Conservation (phyloP, 768 basidiomycete genomes). For the Galerina marginata region DNA sequence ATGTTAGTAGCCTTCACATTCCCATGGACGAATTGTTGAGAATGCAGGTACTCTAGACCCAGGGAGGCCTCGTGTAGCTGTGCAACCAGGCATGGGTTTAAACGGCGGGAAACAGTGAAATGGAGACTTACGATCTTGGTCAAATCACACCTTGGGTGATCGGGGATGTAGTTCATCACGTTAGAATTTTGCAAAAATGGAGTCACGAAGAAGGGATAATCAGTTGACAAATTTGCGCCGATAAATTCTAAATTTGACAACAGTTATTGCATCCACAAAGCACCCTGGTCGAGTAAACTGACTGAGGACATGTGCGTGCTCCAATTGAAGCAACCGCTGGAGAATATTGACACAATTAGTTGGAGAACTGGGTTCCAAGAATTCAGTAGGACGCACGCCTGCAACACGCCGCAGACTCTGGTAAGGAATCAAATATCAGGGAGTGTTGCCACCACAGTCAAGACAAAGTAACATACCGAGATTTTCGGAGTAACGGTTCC, state of each 20-base stretch:
- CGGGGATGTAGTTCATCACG: constrained; percentile 15
- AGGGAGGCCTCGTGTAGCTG: background rate
- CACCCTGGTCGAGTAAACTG: background rate
- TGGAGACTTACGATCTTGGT: background rate
- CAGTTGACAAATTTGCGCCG: constrained; percentile 23
- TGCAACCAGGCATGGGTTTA: background rate
- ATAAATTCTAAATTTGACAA: constrained; percentile 13
- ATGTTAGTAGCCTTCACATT: constrained; percentile 19
- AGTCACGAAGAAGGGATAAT: constrained; percentile 26
- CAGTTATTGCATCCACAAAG: background rate
- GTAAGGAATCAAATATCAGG: background rate
- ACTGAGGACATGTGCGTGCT: background rate
- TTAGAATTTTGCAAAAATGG: constrained; percentile 23
- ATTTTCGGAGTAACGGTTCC: constrained; percentile 10
- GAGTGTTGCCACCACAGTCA: background rate
- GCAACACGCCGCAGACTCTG: background rate
- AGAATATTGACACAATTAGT: background rate
- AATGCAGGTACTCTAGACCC: constrained; percentile 22
- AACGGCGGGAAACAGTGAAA: background rate
- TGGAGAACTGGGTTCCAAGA: background rate
- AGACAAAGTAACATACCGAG: constrained; percentile 1
- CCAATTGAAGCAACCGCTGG: background rate
- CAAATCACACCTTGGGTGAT: constrained; percentile 17
- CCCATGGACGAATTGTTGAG: constrained; percentile 27
- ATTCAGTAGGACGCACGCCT: background rate